Base-by-base conservation (phyloP, 2,329 filamentous ascomycete species). In the Pseudogymnoascus sp. region DNA sequence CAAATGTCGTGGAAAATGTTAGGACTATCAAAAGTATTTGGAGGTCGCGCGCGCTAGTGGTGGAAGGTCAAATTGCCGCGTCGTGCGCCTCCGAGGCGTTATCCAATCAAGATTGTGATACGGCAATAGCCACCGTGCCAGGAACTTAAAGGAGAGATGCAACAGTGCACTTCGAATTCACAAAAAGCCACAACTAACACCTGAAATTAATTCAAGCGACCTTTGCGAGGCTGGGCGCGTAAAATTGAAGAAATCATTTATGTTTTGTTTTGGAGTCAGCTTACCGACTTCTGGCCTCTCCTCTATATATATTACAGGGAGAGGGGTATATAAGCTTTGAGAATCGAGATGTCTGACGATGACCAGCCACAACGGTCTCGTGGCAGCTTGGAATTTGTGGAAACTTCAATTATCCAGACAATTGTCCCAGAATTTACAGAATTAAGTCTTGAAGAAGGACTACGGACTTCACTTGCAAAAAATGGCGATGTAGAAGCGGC, bases 401-500 rank as follows among this genome's bases (percentile, higher is more conserved):
- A 86, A 64, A 77, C 80, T 65, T 84, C 85, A 3, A 79, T 82
- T 64, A 76, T 89, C 63, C 80, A 80, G 38, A 87, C 87, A 67
- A 77, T 87, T 50, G 76, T 89, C 60, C 86, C 86, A 8, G 76
- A 80, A 59, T 75, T 80, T 18, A 85, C 84, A 63, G 71, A 82
- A 38, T 76, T 86, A 62, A 74, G 80, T 42, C 77, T 86, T 37
- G 80, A 85, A 63, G 76, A 82, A 23, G 75, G 75, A 1, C 78
- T 87, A 63, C 75, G 74, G 62, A 73, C 76, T 47, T 73, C 74
- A 3, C 74, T 76, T 40, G 59, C 35, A n/a, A 42, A 60, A 40
- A 42, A 60, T 60, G 59, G 38, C 35, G 59, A 60, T 40, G 33
- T 60, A 12, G 35, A 60, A 40, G 59, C 38, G 12, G 77, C 76